Evolutionary conservation across 257 asterid genomes (phyloP), one percentile per base, ranked within the genome.

Genomic region (Solanum stenotomum): DNA sequence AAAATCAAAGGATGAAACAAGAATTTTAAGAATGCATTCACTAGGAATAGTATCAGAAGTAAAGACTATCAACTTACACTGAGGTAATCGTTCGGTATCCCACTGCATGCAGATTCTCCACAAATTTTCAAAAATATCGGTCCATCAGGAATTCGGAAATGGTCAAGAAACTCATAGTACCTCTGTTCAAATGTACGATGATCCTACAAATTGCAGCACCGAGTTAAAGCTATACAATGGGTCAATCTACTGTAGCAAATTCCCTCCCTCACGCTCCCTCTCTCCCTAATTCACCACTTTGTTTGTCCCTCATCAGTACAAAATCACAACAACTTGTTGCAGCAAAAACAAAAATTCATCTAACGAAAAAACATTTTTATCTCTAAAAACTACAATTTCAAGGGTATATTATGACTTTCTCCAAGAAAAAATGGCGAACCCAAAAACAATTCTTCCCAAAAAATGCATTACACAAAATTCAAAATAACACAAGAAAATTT

Each of bases 91-190:
- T 96, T 97, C 68, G 93, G 20, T 89, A 97, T 95, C 89, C 99
- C 99, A 85, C 35, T 52, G 94, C 99, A 97, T 38, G 92, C 94
- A 88, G 98, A 90, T 93, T 97, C 99, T 72, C 99, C 99, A 84
- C 98, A 94, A 27, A 97, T 94, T 92, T 86, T 93, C 87, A 97
- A 91, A 90, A 97, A 97, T 88, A 97, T 92, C 3, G 99, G 99
- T 68, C 98, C 99, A 91, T 95, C 93, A 49, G 97, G 99, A 16
- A 81, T 35, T 59, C 93, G 93, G 89, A 97, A 95, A 84, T 95
- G 79, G 90, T 95, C 98, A 72, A 95, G 98, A 90, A 92, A 96
- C 90, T 96, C 98, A 88, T 94, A 97, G 88, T 95, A 97, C 31
- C 99, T 96, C 90, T 97, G 99, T 68, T 85, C 84, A 89, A 96